Percentiles rank a stretch among this genome's conserved stretches.
These are phyloP conservation scores for Violaceomyces palustris DNA, from an alignment of 1,284 basidiomycete species.

Conservation along the genomic window DNA sequence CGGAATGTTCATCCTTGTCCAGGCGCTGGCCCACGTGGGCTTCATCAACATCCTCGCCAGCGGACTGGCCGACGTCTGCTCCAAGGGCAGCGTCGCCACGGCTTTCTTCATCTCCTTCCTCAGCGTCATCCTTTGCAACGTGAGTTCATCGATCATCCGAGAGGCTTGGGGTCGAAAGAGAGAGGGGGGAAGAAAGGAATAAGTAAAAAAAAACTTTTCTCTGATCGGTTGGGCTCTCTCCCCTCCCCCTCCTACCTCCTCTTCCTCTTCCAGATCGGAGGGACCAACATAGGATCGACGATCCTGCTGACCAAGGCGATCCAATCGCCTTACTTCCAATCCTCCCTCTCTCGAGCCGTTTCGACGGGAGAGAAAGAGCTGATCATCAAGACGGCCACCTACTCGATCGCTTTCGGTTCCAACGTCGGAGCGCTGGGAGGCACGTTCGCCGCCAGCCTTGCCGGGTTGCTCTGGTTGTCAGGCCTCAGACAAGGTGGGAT, in stretches of 20 bases:
- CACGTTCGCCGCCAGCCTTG: slow-evolving; percentile 82
- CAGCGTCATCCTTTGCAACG: slow-evolving; percentile 74
- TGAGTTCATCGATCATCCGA: slow-evolving; percentile 55
- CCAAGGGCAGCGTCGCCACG: slow-evolving; percentile 55
- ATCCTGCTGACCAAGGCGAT: slow-evolving; percentile 73
- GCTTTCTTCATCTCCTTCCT: slow-evolving; percentile 59
- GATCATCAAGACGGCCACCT: slow-evolving; percentile 52
- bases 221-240: slow-evolving; percentile 1
- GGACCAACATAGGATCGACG: slow-evolving; percentile 93
- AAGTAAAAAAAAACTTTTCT: background rate
- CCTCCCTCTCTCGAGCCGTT: slow-evolving; percentile 2
- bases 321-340: slow-evolving; percentile 49
- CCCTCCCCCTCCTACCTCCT: too few species aligned
- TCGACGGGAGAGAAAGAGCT: slow-evolving; percentile 7
- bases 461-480: slow-evolving; percentile 78
- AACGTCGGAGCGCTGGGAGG: slow-evolving; percentile 91
- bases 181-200: too few species aligned
- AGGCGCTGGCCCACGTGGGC: slow-evolving; percentile 74
- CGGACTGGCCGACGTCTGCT: slow-evolving; percentile 61
- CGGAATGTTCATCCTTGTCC: slow-evolving; percentile 89
- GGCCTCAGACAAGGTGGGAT: slow-evolving; percentile 78
- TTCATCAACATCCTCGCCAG: slow-evolving; percentile 81
- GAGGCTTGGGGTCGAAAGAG: too few species aligned
- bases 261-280: too few species aligned
- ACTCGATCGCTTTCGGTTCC: slow-evolving; percentile 72